Conservation (phyloP, 306 rosid species). For the Malus asiatica region DNA sequence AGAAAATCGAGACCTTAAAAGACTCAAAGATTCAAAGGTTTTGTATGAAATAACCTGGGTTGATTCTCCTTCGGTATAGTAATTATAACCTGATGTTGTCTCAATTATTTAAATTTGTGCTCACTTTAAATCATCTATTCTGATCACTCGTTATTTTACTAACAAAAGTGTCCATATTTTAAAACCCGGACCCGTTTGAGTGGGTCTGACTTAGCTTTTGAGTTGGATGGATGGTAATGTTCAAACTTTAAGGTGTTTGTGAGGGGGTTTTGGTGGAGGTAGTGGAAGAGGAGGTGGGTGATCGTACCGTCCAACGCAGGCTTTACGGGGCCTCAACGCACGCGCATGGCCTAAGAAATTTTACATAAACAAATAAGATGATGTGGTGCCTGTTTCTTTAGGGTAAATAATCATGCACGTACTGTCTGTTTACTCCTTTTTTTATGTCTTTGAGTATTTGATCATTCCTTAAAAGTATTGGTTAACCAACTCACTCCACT, state of each 20-base stretch:
- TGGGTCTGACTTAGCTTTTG: not conserved
- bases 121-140: too few species aligned
- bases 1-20: too few species aligned
- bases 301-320: not conserved
- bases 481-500: not conserved
- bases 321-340: not conserved
- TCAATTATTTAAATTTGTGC: too few species aligned
- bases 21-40: not conserved
- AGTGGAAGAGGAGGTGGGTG: constrained; percentile 1
- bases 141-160: too few species aligned
- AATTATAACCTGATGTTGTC: too few species aligned
- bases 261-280: not conserved
- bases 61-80: not conserved
- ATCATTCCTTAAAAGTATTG: not conserved
- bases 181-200: not conserved
- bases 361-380: not conserved
- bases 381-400: not conserved
- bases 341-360: not conserved
- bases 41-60: not conserved
- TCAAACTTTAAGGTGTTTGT: not conserved
- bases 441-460: not conserved
- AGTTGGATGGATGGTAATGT: not conserved
- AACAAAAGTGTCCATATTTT: not conserved
- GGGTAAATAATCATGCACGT: too few species aligned
- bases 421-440: not conserved